Evolutionary conservation across 2,329 filamentous ascomycete genomes (phyloP), one percentile per base, ranked within the genome.

Genomic region (Clarireedia paspali): DNA sequence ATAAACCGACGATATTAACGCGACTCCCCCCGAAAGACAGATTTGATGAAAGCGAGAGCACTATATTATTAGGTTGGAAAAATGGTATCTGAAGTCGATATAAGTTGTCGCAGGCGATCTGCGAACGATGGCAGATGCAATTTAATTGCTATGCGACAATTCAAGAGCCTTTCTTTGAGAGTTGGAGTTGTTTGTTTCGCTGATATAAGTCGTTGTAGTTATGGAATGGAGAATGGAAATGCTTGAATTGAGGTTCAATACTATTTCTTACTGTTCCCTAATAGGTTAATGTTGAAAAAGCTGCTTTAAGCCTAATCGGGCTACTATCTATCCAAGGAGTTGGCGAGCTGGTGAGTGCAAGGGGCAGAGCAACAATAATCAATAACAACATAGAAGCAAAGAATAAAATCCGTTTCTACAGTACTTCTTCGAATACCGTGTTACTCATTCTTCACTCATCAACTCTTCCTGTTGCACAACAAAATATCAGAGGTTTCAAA

Each of bases 41-140:
- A 56, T 56, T 45, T 45, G 23, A 52, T n/a, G 15, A 24, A 56
- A 27, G 17, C 24, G 23, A 47, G 12, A 12, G 14, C 42, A 17
- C 26, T 50, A 52, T 60, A 59, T 57, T 58, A 53, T 59, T 9
- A 44, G 47, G 42, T 48, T 38, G 45, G 30, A 56, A 45, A 54
- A 50, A 46, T 38, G 53, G 40, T 23, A 52, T 27, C 17, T 45
- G 36, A 44, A 47, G 47, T 17, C 3, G 9, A 10, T 14, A 27
- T 30, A 50, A 17, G 20, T 50, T 5, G 53, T 59, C 55, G 61
- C 48, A 57, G 53, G 46, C 20, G 56, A 50, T 52, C 38, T 52
- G 53, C 39, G 44, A 52, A 45, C 48, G n/a, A 46, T 45, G 49
- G 49, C 27, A 49, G 51, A 40, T 51, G 46, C 2, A 4, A 27